Evolutionary conservation across 768 basidiomycete species (phyloP).

Genomic region (Xanthoconium purpureum): DNA sequence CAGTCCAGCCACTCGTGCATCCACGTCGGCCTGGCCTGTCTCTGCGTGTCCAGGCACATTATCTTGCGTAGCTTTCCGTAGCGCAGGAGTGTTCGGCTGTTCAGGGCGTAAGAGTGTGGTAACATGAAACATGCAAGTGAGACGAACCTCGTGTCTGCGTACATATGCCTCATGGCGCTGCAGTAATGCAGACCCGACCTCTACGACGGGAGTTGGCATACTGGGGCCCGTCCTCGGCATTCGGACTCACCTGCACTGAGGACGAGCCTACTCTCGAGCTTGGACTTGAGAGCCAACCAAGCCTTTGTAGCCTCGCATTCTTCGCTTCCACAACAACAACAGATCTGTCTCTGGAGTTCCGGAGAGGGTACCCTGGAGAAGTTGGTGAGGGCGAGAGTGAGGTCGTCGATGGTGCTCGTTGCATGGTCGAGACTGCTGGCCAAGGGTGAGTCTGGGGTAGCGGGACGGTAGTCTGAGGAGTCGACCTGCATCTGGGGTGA

Average conservation of each 20-base stretch:
- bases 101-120: constrained; percentile 12
- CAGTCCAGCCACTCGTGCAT: constrained; percentile 34
- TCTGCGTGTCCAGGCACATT: constrained; percentile 4
- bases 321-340: constrained; percentile 65
- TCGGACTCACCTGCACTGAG: constrained; percentile 76
- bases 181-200: constrained; percentile 87
- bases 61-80: constrained; percentile 15
- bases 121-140: constrained; percentile 6
- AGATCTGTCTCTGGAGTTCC: constrained; percentile 49
- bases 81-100: constrained; percentile 16
- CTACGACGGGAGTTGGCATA: constrained; percentile 36
- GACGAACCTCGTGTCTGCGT: constrained; percentile 60
- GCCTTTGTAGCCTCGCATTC: constrained; percentile 62
- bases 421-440: constrained; percentile 51
- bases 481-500: constrained; percentile 24
- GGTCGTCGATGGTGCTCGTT: constrained; percentile 70
- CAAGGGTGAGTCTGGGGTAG: constrained; percentile 50
- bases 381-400: constrained; percentile 68
- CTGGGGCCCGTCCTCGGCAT: not conserved
- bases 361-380: constrained; percentile 76
- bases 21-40: constrained; percentile 24
- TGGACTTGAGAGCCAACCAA: constrained; percentile 64
- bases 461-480: constrained; percentile 33
- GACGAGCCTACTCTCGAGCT: constrained; percentile 72
- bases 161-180: constrained; percentile 86